Evolutionary conservation across 768 basidiomycete species (phyloP).

Genomic region (Boletus rubescentipes): DNA sequence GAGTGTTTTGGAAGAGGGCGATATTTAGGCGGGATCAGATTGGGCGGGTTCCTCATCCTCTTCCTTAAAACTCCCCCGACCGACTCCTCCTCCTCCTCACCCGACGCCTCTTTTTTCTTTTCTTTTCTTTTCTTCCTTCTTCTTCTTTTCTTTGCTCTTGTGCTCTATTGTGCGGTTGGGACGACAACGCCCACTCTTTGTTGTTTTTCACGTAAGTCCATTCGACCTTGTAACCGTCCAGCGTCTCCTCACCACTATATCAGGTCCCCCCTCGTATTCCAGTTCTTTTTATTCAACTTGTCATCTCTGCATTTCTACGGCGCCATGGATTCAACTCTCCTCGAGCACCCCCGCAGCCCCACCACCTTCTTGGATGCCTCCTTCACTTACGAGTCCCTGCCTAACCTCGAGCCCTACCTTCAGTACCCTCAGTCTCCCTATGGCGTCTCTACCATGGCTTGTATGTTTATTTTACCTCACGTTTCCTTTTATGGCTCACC

Average conservation of each 20-base stretch:
- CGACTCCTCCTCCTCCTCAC: conserved; percentile 34
- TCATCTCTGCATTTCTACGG: conserved; percentile 37
- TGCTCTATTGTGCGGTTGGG: conserved; percentile 36
- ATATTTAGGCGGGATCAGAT: conserved; percentile 37
- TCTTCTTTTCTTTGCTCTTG: conserved; percentile 25
- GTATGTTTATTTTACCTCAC: conserved; percentile 42
- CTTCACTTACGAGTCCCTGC: conserved; percentile 46
- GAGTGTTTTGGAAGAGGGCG: conserved; percentile 5
- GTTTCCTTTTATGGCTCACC: conserved; percentile 6
- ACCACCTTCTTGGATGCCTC: conserved; percentile 50
- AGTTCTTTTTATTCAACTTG: conserved; percentile 33
- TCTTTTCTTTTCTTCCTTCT: conserved; percentile 26
- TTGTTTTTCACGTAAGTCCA: conserved; percentile 35
- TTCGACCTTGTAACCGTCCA: not conserved
- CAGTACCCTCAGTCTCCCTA: conserved; percentile 69
- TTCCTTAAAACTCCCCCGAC: conserved; percentile 20
- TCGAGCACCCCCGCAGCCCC: conserved; percentile 51
- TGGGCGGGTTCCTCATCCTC: conserved; percentile 30
- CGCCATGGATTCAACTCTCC: conserved; percentile 49
- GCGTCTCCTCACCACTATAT: conserved; percentile 9
- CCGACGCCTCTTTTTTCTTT: conserved; percentile 40
- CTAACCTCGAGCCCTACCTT: conserved; percentile 55
- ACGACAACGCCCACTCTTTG: conserved; percentile 30
- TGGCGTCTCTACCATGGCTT: conserved; percentile 56
- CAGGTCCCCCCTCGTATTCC: conserved; percentile 33